Base-by-base conservation (phyloP, 495 filamentous ascomycete genomes). In the Collariella sp. region DNA sequence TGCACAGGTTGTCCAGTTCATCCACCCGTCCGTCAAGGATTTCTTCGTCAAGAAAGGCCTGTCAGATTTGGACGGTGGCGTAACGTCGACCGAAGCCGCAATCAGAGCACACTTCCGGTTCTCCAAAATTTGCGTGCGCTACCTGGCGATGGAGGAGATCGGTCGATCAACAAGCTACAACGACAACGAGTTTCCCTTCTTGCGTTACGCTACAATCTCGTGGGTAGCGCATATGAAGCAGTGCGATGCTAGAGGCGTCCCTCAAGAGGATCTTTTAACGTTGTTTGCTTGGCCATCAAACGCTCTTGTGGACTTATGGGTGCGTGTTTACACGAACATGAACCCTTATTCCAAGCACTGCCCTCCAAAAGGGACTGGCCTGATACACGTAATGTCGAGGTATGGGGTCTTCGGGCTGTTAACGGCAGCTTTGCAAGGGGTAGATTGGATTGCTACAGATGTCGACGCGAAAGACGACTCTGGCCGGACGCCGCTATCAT, bases 21-120 rank as follows among this genome's bases (percentile, higher is more conserved):
- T 73, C 22, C 72, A 73, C 58, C 62, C 70, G 48, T 65, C 70
- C 36, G 67, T 73, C 59, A 67, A 69, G 42, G 69, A 73, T 51
- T 74, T 70, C 42, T 63, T 72, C 26, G 18, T 63, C 36, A 35
- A 59, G 19, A 59, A 59, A 18, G 65, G 64, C 23, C 54, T 68
- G 1, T 20, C 18, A n/a, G 26, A 16, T 40, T 33, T 61, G 41
- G 44, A 56, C 29, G 35, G 34, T 43, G 45, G 12, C 23, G 35
- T 15, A 31, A 33, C 46, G 22, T 22, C 49, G 2, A 13, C 41
- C 34, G 48, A 56, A n/a, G 19, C 44, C 13, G 63, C 58, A 45
- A 46, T 46, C 42, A 26, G 43, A 36, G 60, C 60, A 12, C 57
- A 65, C 43, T 48, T 60, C 24, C 54, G 47, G 11, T 23, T 65